Evolutionary conservation across 2,329 filamentous ascomycete species (phyloP).

Genomic region (Colletotrichum euphorbiae): DNA sequence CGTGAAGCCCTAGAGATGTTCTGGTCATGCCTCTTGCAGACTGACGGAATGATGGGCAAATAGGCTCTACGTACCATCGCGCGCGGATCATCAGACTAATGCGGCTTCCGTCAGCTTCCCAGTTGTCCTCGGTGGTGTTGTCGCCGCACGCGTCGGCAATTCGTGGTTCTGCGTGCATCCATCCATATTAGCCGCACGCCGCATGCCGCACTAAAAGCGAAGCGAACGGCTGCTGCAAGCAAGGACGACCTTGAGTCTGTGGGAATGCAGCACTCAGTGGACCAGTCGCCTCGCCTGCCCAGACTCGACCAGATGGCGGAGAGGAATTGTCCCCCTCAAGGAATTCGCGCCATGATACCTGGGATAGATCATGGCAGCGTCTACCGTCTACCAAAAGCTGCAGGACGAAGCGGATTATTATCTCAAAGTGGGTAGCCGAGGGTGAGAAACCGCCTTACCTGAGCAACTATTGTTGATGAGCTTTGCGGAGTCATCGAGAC

Average conservation of each 20-base stretch:
- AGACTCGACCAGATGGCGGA: slow-evolving; percentile 31
- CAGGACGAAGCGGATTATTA: slow-evolving; percentile 11
- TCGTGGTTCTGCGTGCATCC: neutral
- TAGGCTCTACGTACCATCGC: slow-evolving; percentile 29
- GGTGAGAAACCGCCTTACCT: slow-evolving; percentile 27
- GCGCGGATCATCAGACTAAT: slow-evolving; percentile 33
- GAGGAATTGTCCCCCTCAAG: slow-evolving; percentile 24
- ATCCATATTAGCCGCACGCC: too few relatives aligned
- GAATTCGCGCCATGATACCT: slow-evolving; percentile 35
- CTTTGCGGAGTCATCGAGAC: neutral
- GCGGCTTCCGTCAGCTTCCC: slow-evolving; percentile 26
- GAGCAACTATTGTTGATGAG: slow-evolving; percentile 13
- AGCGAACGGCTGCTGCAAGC: slow-evolving; percentile 23
- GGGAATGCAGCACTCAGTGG: slow-evolving; percentile 22
- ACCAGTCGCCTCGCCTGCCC: neutral
- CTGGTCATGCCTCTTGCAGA: slow-evolving; percentile 20
- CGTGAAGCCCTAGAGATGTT: slow-evolving; percentile 28
- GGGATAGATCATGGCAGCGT: slow-evolving; percentile 11
- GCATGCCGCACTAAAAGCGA: slow-evolving; percentile 1
- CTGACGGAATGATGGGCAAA: slow-evolving; percentile 23
- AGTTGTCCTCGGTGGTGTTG: slow-evolving; percentile 9
- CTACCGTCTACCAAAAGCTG: neutral
- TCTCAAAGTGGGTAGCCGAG: slow-evolving; percentile 31
- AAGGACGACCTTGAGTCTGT: slow-evolving; percentile 14
- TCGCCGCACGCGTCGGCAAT: slow-evolving; percentile 28